phyloP scores from a whole-genome alignment of 495 filamentous ascomycete species.

The Pyrenula massariospora region DNA sequence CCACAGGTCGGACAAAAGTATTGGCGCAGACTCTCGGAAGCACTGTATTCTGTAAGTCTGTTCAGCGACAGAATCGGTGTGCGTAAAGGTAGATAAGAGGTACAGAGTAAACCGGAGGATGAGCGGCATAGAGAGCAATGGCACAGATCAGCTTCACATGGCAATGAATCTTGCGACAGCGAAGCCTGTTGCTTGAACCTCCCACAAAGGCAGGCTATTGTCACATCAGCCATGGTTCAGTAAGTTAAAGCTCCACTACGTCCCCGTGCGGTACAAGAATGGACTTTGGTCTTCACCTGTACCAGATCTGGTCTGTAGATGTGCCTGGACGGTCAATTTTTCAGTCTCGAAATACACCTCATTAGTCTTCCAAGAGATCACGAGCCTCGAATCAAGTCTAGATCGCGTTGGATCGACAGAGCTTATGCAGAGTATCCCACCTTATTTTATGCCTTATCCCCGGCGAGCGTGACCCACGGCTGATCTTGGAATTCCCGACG shows the following conservation, averaged over 20 bases:
- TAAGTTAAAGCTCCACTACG: not conserved
- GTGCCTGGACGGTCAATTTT: too few relatives aligned
- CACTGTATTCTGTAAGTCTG: constrained; percentile 33
- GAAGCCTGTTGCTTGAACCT: constrained; percentile 27
- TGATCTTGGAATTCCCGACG: too few relatives aligned
- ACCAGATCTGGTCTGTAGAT: too few relatives aligned
- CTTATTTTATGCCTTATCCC: too few relatives aligned
- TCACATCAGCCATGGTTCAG: constrained; percentile 5
- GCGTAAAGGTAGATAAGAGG: constrained; percentile 36
- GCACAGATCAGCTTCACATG: constrained; percentile 37
- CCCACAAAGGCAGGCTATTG: constrained; percentile 48
- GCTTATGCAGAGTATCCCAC: too few relatives aligned
- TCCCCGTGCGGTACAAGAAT: too few relatives aligned
- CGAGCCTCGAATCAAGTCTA: too few relatives aligned
- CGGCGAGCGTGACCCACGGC: too few relatives aligned
- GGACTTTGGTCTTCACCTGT: too few relatives aligned
- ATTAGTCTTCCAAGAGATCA: too few relatives aligned
- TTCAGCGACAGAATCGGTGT: constrained; percentile 17
- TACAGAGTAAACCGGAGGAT: constrained; percentile 43
- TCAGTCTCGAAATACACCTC: too few relatives aligned
- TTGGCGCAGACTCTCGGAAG: constrained; percentile 35
- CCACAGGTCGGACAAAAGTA: constrained; percentile 60
- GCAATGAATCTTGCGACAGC: constrained; percentile 16
- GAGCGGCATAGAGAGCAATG: constrained; percentile 54
- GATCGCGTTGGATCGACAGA: too few relatives aligned